Evolutionary conservation across 2,329 filamentous ascomycete genomes (phyloP).

Genomic region (Ceratocystis variospora): DNA sequence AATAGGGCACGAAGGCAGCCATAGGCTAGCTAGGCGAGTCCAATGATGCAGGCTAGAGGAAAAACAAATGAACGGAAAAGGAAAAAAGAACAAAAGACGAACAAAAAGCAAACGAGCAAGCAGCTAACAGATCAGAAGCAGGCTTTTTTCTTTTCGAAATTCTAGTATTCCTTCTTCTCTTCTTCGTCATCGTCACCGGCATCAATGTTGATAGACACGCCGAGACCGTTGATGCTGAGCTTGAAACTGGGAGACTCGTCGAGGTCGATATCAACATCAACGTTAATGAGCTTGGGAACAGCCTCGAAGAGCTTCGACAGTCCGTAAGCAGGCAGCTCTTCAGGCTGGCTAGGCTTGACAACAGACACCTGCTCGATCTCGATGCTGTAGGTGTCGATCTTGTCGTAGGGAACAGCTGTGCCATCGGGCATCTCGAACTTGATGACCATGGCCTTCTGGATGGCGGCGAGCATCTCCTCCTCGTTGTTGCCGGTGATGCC

Average conservation of each 20-base stretch:
- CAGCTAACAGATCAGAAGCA: neutral
- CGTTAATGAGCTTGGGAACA: conserved; percentile 24
- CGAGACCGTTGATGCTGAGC: conserved; percentile 12
- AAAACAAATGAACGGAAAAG: neutral
- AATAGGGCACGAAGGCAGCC: neutral
- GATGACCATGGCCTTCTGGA: conserved; percentile 23
- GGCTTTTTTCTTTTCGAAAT: neutral
- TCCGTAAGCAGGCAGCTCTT: conserved; percentile 18
- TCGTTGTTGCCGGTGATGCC: conserved; percentile 27
- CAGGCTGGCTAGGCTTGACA: conserved; percentile 14
- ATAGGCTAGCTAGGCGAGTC: neutral
- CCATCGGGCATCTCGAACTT: conserved; percentile 20
- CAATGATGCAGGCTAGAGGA: conserved; percentile 4
- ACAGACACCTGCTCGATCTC: conserved; percentile 17
- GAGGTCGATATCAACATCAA: conserved; percentile 25
- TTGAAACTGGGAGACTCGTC: conserved; percentile 14
- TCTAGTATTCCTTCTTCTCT: neutral
- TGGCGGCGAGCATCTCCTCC: conserved; percentile 8
- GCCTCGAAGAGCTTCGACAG: conserved; percentile 13
- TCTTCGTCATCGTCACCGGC: neutral
- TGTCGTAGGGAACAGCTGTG: conserved; percentile 12
- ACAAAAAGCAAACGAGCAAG: neutral
- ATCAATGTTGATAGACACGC: conserved; percentile 15
- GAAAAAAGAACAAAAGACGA: neutral
- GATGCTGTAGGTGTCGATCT: conserved; percentile 14